Conservation (phyloP, 2,329 filamentous ascomycete genomes). For the Botryotinia calthae region DNA sequence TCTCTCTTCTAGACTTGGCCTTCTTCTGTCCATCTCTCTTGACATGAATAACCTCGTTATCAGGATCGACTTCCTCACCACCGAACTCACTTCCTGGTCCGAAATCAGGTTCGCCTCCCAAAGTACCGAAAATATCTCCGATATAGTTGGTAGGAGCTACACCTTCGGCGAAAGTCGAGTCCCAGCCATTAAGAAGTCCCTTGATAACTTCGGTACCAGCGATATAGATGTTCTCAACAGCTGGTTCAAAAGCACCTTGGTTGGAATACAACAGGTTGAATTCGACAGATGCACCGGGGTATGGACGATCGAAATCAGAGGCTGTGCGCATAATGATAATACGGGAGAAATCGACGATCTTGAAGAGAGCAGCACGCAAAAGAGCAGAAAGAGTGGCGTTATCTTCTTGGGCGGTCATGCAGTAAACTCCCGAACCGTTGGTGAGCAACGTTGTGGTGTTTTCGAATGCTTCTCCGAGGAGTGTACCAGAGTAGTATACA, state of each 20-base stretch:
- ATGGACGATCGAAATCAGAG: slow-evolving; percentile 70
- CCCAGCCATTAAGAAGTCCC: slow-evolving; percentile 58
- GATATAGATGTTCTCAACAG: slow-evolving; percentile 63
- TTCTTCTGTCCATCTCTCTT: slow-evolving; percentile 16
- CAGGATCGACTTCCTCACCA: not conserved
- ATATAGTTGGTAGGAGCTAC: slow-evolving; percentile 54
- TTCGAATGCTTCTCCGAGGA: slow-evolving; percentile 62
- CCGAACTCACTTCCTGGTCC: slow-evolving; percentile 43
- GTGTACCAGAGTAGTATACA: slow-evolving; percentile 64
- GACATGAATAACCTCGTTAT: not conserved
- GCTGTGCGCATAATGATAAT: slow-evolving; percentile 67
- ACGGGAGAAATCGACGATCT: slow-evolving; percentile 62
- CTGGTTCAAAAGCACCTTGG: slow-evolving; percentile 62
- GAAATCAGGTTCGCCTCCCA: slow-evolving; percentile 64
- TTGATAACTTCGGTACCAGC: slow-evolving; percentile 64
- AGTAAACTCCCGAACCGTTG: slow-evolving; percentile 66
- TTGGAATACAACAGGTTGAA: slow-evolving; percentile 59
- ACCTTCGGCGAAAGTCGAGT: slow-evolving; percentile 55
- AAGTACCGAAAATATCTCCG: slow-evolving; percentile 66
- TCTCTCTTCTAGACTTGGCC: slow-evolving; percentile 1
- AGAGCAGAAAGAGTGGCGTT: slow-evolving; percentile 67
- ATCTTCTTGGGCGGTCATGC: slow-evolving; percentile 71
- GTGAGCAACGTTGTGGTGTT: slow-evolving; percentile 63
- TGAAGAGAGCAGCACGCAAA: slow-evolving; percentile 52
- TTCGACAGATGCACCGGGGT: slow-evolving; percentile 52